phyloP scores from a whole-genome alignment of 176 grass and related monocot species.

The Stipa capillata region DNA sequence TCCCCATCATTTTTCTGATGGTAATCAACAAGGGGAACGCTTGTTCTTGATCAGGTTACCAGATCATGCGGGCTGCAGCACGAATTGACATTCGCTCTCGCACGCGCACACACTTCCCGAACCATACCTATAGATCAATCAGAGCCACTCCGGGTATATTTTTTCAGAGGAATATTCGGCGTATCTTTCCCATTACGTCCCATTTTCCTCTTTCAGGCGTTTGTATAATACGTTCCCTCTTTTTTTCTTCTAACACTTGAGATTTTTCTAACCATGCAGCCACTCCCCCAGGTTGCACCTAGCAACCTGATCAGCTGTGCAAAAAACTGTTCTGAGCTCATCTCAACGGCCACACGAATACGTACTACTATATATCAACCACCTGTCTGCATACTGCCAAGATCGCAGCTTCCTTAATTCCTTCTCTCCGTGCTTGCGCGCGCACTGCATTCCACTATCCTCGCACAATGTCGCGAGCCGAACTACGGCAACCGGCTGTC shows the following conservation, averaged over 20 bases:
- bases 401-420: background rate
- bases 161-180: background rate
- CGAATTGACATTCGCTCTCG: background rate
- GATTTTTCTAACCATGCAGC: background rate
- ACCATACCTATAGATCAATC: background rate
- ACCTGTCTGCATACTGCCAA: background rate
- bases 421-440: background rate
- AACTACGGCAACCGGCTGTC: background rate
- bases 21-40: background rate
- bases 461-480: constrained; percentile 28
- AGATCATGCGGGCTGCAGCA: background rate
- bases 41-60: background rate
- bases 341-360: constrained; percentile 5
- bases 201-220: background rate
- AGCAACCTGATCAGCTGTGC: constrained; percentile 26
- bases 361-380: too few relatives aligned
- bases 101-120: background rate
- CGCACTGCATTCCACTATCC: background rate
- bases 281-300: background rate
- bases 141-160: background rate
- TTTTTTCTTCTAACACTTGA: background rate
- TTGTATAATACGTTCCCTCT: background rate
- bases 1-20: background rate
- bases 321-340: background rate
- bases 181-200: background rate